A percentile compares a stretch with the other conserved stretches of the same genome.
These are phyloP conservation scores for Aspergillus sp. DNA, from an alignment of 2,329 filamentous ascomycete species.

Conservation along the genomic window DNA sequence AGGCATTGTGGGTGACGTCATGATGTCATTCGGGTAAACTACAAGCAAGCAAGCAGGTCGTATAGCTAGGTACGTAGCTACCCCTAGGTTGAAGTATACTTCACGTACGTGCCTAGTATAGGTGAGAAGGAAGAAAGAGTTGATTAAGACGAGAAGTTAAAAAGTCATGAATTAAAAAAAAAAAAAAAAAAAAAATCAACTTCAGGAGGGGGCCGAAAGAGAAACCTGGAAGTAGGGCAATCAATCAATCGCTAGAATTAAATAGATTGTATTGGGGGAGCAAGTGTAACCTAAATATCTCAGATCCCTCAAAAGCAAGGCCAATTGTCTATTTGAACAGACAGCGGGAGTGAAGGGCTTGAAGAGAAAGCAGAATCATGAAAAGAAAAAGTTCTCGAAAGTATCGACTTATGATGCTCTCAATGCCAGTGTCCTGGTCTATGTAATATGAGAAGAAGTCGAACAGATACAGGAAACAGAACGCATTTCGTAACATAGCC, in stretches of 20 bases:
- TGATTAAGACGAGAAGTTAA: no score
- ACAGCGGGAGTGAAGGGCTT: background rate
- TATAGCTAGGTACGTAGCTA: no score
- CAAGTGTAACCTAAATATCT: background rate
- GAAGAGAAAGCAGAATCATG: no score
- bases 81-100: no score
- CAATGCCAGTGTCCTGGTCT: background rate
- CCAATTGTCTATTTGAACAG: background rate
- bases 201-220: no score
- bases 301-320: background rate
- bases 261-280: background rate
- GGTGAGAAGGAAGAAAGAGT: no score
- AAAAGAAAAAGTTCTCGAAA: no score
- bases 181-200: no score
- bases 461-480: background rate
- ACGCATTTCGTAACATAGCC: background rate
- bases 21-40: background rate
- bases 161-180: no score
- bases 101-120: no score
- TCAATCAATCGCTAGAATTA: background rate
- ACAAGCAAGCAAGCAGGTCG: no score
- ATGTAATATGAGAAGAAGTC: background rate
- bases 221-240: background rate
- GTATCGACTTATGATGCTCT: background rate
- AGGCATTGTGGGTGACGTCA: slow-evolving; percentile 6